Conservation (phyloP, 768 basidiomycete species). For the Leccinum sublutescens region DNA sequence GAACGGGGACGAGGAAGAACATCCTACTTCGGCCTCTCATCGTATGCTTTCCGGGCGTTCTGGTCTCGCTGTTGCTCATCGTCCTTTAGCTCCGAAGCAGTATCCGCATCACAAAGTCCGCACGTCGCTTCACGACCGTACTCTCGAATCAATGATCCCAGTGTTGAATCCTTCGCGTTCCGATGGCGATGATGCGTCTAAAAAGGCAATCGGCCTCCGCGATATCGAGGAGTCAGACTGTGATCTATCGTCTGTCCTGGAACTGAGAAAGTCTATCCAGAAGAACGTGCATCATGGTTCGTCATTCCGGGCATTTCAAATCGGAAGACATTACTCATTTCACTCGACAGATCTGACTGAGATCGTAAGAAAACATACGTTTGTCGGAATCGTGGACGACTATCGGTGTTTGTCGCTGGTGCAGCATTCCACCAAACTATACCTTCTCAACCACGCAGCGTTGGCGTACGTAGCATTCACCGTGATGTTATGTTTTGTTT, state of each 20-base stretch:
- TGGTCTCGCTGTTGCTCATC: constrained; percentile 3
- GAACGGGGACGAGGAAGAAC: constrained; percentile 31
- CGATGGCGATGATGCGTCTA: constrained; percentile 22
- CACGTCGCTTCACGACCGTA: constrained; percentile 82
- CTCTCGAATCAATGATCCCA: constrained; percentile 94
- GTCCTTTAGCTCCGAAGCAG: constrained; percentile 39
- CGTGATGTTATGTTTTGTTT: not conserved
- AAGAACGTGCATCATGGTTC: constrained; percentile 71
- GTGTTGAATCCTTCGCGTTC: constrained; percentile 54
- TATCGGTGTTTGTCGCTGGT: constrained; percentile 73
- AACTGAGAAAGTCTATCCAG: constrained; percentile 55
- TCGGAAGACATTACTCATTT: not conserved
- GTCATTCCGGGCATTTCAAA: constrained; percentile 20
- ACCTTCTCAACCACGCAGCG: constrained; percentile 81
- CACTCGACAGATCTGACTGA: constrained; percentile 65
- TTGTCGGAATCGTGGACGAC: constrained; percentile 88
- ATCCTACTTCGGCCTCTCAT: constrained; percentile 23
- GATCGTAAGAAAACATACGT: constrained; percentile 82
- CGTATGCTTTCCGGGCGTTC: constrained; percentile 17
- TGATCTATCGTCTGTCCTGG: constrained; percentile 68
- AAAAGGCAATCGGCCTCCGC: constrained; percentile 31
- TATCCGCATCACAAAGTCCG: constrained; percentile 87
- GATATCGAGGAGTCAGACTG: constrained; percentile 78
- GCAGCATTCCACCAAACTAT: constrained; percentile 86
- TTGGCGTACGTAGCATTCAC: constrained; percentile 61